Conservation (phyloP, 768 basidiomycete genomes). For the Tulasnella sp. region DNA sequence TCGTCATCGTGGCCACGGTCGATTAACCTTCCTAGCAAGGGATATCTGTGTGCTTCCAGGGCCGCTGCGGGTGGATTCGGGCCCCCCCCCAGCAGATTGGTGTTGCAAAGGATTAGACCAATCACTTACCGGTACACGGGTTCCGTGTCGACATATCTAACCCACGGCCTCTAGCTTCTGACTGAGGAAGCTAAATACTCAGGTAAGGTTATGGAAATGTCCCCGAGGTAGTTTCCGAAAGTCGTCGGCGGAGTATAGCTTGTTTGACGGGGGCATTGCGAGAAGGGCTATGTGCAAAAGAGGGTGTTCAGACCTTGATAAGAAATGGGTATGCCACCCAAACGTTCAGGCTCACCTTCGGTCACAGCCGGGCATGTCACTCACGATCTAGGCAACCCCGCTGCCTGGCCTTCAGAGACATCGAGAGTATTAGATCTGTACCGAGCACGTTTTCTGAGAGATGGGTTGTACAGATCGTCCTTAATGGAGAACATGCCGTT, state of each 20-base stretch:
- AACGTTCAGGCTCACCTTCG: not conserved
- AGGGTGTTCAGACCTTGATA: not conserved
- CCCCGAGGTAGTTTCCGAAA: not conserved
- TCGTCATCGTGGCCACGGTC: conserved; percentile 42
- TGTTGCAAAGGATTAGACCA: not conserved
- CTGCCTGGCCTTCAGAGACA: not conserved
- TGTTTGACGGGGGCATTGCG: not conserved
- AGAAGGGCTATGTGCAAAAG: not conserved
- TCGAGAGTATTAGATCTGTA: not conserved
- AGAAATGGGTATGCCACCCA: not conserved
- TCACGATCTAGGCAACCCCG: too few species aligned
- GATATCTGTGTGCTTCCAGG: not conserved
- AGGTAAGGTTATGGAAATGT: not conserved
- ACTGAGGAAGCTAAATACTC: not conserved
- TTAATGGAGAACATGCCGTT: not conserved
- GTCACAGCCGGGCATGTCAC: too few species aligned
- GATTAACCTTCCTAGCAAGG: not conserved
- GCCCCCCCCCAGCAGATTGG: not conserved
- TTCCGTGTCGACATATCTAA: not conserved
- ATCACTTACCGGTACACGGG: not conserved
- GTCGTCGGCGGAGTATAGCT: not conserved
- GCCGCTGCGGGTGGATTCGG: not conserved
- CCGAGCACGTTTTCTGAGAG: not conserved
- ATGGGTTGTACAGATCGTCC: not conserved
- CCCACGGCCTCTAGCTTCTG: not conserved